A percentile compares a stretch with the other conserved stretches of the same genome.
Evolutionary conservation across 306 rosid species (phyloP).

Genomic region (Benincasa hispida): DNA sequence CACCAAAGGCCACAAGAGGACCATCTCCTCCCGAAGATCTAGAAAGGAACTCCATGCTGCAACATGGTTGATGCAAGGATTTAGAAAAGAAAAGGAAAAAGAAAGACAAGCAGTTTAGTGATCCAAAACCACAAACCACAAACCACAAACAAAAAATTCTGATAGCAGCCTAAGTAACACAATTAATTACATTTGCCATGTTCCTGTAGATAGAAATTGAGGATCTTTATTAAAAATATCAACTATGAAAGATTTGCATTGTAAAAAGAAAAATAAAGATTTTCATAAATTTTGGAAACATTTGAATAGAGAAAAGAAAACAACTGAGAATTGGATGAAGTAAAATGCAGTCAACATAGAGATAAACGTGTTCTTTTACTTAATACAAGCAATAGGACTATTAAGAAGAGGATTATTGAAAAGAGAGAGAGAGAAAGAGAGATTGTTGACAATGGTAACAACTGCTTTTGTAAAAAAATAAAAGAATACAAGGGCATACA

Average conservation of each 20-base stretch:
- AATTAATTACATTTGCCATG: background rate
- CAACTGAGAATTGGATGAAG: background rate
- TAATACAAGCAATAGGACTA: background rate
- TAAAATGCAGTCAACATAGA: background rate
- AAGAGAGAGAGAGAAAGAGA: no score
- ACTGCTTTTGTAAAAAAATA: no score
- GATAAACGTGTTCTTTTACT: background rate
- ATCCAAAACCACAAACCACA: background rate
- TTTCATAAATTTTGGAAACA: background rate
- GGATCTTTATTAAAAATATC: background rate
- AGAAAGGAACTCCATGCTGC: slow-evolving; percentile 96
- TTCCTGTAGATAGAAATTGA: background rate
- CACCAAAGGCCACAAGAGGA: slow-evolving; percentile 98
- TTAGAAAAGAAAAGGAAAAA: slow-evolving; percentile 7
- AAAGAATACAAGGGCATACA: no score
- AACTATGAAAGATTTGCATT: background rate
- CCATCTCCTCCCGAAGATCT: slow-evolving; percentile 71
- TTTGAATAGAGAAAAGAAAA: background rate
- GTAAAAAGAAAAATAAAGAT: background rate
- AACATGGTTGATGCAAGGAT: slow-evolving; percentile 17
- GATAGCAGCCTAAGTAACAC: background rate
- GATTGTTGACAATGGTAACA: no score
- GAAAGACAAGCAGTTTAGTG: background rate
- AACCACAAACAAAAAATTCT: background rate
- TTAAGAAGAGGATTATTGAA: background rate